Evolutionary conservation across 2,329 filamentous ascomycete species (phyloP), one percentile per base, ranked within the genome.

Genomic region (Orbilia quercus): DNA sequence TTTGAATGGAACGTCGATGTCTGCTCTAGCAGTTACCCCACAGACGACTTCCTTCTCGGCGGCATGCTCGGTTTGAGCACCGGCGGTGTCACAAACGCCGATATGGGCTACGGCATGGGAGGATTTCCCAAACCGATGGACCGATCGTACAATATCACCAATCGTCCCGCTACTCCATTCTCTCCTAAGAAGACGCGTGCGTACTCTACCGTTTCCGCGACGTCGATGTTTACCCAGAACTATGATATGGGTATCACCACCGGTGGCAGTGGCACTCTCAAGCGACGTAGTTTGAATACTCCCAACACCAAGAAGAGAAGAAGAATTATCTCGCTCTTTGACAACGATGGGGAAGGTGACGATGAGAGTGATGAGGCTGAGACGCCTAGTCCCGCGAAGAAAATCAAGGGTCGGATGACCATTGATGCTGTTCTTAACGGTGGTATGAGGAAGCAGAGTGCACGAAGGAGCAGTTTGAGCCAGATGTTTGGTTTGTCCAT

Each of bases 1-100:
- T 74, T 74, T 44, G 70, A 74, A 16, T 74, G 70, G 70, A 74
- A 69, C 44, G 64, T 74, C 14, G 70, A 74, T 16, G 64, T 74
- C 22, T 74, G 70, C 48, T 74, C 70, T 36, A 67, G 63, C 50
- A 67, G 63, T 44, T 74, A 74, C 20, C 70, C 63, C 11, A 69
- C 70, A 2, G 70, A 74, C 48, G 70, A 67, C 51, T 69, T 69
- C 63, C 57, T 74, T 1, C 62, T 74, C 2, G 70, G 70, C 7
- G 70, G 70, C 11, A 11, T 74, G 9, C 51, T 69, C 2, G 55
- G 63, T 7, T 51, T 74, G 11, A 74, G 63, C 51, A 74, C 70
- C 14, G 50, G 63, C 20, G 53, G 45, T n/a, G 25, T 38, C n/a
- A 45, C 40, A 11, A 31, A 25, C 23, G 44, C 67, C 16, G 55